Conservation (phyloP, 306 rosid species). For the Alnus rubra region DNA sequence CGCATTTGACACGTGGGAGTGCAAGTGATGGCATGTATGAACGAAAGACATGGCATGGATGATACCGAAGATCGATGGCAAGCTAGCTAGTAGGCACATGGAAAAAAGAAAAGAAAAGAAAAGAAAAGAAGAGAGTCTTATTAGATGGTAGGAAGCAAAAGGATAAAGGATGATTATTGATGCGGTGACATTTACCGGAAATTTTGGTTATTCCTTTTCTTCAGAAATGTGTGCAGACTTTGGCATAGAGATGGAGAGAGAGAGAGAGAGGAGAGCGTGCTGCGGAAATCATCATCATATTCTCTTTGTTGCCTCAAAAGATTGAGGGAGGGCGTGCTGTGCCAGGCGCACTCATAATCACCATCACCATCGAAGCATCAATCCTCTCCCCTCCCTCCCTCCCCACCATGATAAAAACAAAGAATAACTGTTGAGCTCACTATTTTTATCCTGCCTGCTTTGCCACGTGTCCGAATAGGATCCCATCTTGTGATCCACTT, state of each 20-base stretch:
- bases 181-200: slow-evolving; percentile 59
- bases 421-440: slow-evolving; percentile 22
- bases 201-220: slow-evolving; percentile 45
- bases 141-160: slow-evolving; percentile 19
- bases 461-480: background rate
- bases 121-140: background rate
- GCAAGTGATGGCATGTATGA: slow-evolving; percentile 9
- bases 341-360: slow-evolving; percentile 69
- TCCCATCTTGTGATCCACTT: slow-evolving; percentile 16
- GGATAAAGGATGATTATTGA: slow-evolving; percentile 62
- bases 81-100: slow-evolving; percentile 10
- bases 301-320: slow-evolving; percentile 70
- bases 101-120: background rate
- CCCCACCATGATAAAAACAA: slow-evolving; percentile 7
- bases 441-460: background rate
- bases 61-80: slow-evolving; percentile 8
- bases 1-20: background rate
- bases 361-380: slow-evolving; percentile 47
- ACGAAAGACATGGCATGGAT: slow-evolving; percentile 25
- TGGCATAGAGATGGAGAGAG: slow-evolving; percentile 36
- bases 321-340: slow-evolving; percentile 59
- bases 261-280: slow-evolving; percentile 60
- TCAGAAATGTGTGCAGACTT: slow-evolving; percentile 56
- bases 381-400: background rate
- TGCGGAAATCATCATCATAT: slow-evolving; percentile 63